phyloP scores from a whole-genome alignment of 345 rosid genomes.

The Eucalyptus erythrocorys region DNA sequence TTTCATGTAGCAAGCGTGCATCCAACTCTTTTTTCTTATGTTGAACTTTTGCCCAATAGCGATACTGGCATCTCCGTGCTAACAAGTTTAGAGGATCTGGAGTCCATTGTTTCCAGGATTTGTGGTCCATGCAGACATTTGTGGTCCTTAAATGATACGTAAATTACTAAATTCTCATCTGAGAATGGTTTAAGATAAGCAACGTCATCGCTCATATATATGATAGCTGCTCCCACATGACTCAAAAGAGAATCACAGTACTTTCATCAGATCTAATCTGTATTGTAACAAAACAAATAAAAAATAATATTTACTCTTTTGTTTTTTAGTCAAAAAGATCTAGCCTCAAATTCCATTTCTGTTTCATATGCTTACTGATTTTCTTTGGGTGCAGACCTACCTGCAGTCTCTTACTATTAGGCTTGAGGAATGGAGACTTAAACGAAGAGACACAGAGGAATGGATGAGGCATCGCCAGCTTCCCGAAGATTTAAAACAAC shows the following conservation, averaged over 20 bases:
- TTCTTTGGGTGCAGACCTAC: conserved; percentile 45
- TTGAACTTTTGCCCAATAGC: background rate
- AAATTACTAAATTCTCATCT: background rate
- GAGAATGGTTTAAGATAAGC: background rate
- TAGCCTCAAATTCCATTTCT: background rate
- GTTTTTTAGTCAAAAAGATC: background rate
- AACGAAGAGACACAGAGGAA: conserved; percentile 86
- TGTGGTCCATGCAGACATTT: background rate
- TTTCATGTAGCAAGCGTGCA: background rate
- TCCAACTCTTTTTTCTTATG: background rate
- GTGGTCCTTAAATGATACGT: background rate
- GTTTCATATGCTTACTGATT: background rate
- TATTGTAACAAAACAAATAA: background rate
- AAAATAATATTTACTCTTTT: no score
- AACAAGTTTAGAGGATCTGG: background rate
- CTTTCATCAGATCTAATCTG: background rate
- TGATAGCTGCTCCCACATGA: background rate
- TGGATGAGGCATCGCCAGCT: conserved; percentile 97
- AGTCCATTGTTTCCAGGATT: background rate
- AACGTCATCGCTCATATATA: background rate
- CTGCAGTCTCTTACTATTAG: conserved; percentile 79
- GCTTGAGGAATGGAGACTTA: conserved; percentile 92
- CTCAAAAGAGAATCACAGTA: background rate
- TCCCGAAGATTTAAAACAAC: conserved; percentile 62
- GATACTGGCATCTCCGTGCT: background rate